A percentile compares a stretch with the other conserved stretches of the same genome.
Conservation (phyloP, 176 grass and related monocot species). For the Stipa capillata region DNA sequence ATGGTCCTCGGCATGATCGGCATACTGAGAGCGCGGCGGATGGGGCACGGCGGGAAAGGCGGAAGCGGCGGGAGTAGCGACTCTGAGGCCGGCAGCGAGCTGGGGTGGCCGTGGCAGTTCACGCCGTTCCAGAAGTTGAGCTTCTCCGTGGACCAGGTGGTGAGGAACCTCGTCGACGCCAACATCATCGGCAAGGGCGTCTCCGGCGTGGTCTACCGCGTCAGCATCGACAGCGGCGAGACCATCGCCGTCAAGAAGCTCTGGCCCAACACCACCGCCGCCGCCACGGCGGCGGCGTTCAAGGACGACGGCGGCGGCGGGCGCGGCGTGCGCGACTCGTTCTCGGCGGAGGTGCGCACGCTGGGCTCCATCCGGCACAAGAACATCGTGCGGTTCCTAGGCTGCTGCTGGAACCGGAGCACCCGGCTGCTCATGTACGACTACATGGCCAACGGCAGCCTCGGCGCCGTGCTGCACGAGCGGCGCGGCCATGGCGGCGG, state of each 20-base stretch:
- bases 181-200: conserved; percentile 96
- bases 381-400: conserved; percentile 93
- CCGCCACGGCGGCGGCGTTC: neutral
- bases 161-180: conserved; percentile 56
- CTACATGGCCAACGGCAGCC: conserved; percentile 97
- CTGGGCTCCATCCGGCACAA: conserved; percentile 93
- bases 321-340: conserved; percentile 72
- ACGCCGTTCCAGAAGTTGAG: conserved; percentile 83
- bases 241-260: conserved; percentile 96
- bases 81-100: conserved; percentile 25
- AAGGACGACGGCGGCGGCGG: conserved; percentile 36
- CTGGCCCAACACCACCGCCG: conserved; percentile 41
- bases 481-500: conserved; percentile 34
- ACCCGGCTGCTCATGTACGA: conserved; percentile 92
- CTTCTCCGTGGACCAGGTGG: conserved; percentile 75
- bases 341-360: conserved; percentile 91
- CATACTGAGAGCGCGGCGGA: conserved; percentile 35
- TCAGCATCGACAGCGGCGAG: conserved; percentile 75
- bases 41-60: conserved; percentile 15
- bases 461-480: conserved; percentile 83
- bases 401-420: conserved; percentile 94
- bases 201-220: conserved; percentile 88
- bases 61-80: conserved; percentile 6
- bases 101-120: conserved; percentile 89
- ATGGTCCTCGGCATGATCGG: conserved; percentile 78